Base-by-base conservation (phyloP, 176 grass and related monocot species). In the Triticum timopheevii region DNA sequence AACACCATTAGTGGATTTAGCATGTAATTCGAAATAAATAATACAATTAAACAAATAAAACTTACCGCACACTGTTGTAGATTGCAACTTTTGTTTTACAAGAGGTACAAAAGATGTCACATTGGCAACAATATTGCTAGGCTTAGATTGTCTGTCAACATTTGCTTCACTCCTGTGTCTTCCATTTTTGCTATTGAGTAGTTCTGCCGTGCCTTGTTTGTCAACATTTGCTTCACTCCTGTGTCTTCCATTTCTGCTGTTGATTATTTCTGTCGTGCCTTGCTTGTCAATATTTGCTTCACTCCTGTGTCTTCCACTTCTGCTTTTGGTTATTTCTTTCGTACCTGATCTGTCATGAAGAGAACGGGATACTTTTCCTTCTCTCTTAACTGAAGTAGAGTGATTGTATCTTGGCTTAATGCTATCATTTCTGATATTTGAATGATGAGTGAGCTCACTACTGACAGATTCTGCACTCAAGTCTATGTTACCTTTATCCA, bases 101-200 rank as follows among this genome's bases (percentile, higher is more conserved):
- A 91, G 79, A 47, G 84, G 87, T 27, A 93, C 80, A 90, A 91
- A 91, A 45, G 95, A 92, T 61, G 92, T 78, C 69, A 94, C 31
- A 28, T 80, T 66, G 77, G 90, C 82, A 22, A 94, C 75, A 62
- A 91, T 92, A 84, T 91, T 92, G 31, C 13, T 89, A 49, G 90
- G 78, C 61, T 85, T 94, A 49, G 76, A 93, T 81, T 80, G 63
- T 81, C 84, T 89, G 47, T 38, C 42, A 64, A 30, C 42, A 64
- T 76, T 87, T 82, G n/a, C 40, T 77, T 77, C 42, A 7, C 35
- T 88, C 79, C 16, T 82, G 15, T 61, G 82, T 72, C 62, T 86
- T 78, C 79, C 83, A 61, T 36, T 76, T 91, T 83, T 72, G 79
- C 82, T 81, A 50, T 28, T 61, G n/a, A 42, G 36, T 49, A 67